Evolutionary conservation across 129 eudicot species (phyloP).

Genomic region (Scalesia atractyloides): DNA sequence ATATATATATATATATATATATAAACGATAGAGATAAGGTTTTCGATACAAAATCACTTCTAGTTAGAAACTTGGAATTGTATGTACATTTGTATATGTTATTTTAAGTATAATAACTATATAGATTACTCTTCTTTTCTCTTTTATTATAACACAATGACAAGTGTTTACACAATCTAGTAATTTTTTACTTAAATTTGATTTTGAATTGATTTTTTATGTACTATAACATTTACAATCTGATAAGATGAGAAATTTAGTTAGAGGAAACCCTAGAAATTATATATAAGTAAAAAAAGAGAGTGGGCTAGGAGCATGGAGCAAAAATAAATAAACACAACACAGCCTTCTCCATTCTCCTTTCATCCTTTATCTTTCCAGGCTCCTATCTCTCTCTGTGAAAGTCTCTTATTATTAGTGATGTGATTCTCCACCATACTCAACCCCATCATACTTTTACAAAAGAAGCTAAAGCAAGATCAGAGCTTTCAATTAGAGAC

Average conservation of each 20-base stretch:
- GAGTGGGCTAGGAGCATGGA: conserved; percentile 37
- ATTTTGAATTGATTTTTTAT: not conserved
- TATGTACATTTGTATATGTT: too few relatives aligned
- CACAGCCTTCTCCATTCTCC: conserved; percentile 32
- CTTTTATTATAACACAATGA: too few relatives aligned
- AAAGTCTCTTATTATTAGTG: conserved; percentile 46
- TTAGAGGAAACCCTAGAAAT: conserved; percentile 34
- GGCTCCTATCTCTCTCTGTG: conserved; percentile 45
- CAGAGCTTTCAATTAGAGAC: conserved; percentile 32
- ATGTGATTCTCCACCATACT: conserved; percentile 56
- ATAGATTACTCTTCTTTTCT: too few relatives aligned
- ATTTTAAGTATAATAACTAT: too few relatives aligned
- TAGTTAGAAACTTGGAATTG: too few relatives aligned
- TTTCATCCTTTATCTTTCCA: conserved; percentile 39
- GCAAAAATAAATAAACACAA: conserved; percentile 41
- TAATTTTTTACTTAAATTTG: too few relatives aligned
- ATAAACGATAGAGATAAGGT: too few relatives aligned
- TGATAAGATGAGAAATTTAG: conserved; percentile 21
- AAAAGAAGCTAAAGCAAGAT: conserved; percentile 36
- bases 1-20: too few relatives aligned
- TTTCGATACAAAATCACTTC: too few relatives aligned
- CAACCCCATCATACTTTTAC: conserved; percentile 42
- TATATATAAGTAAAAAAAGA: conserved; percentile 34
- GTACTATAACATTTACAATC: not conserved
- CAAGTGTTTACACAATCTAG: too few relatives aligned